Percentiles rank a stretch among this genome's conserved stretches.
Evolutionary conservation across 441 rosid genomes (phyloP).

Genomic region (Syzygium malaccense): DNA sequence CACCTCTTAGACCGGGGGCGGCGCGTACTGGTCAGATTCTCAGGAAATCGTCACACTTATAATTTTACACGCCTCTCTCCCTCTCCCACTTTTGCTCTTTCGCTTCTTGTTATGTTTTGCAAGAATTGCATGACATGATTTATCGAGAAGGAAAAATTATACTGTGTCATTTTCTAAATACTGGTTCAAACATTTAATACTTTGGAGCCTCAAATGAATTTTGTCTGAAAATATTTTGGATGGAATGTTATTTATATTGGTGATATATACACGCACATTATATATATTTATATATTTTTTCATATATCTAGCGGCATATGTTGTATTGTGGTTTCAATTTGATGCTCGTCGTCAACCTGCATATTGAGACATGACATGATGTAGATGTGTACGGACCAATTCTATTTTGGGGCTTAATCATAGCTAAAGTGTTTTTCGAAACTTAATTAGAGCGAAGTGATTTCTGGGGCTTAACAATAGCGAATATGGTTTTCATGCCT

Average conservation of each 20-base stretch:
- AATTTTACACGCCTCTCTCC: too few relatives aligned
- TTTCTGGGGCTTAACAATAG: too few relatives aligned
- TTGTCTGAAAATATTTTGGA: neutral
- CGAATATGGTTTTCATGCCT: too few relatives aligned
- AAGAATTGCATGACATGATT: neutral
- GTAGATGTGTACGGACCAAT: neutral
- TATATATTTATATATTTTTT: too few relatives aligned
- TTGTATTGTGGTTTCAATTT: too few relatives aligned
- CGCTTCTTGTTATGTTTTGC: neutral
- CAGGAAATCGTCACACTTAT: too few relatives aligned
- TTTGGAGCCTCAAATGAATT: neutral
- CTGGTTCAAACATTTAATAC: neutral
- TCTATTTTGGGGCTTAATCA: fast-evolving
- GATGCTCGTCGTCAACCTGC: neutral
- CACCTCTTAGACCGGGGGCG: fast-evolving
- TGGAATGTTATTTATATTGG: neutral
- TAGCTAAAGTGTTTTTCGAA: fast-evolving
- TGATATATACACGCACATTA: too few relatives aligned
- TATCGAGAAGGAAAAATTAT: neutral
- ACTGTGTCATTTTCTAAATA: neutral
- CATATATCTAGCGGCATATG: neutral
- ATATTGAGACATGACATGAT: neutral
- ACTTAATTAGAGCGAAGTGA: neutral
- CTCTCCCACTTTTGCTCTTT: neutral
- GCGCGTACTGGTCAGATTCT: too few relatives aligned